Percentiles rank a stretch among this genome's conserved stretches.
These are phyloP conservation scores for Globisporangium iwayamae DNA, from an alignment of 352 stramenopile genomes.

Conservation along the genomic window DNA sequence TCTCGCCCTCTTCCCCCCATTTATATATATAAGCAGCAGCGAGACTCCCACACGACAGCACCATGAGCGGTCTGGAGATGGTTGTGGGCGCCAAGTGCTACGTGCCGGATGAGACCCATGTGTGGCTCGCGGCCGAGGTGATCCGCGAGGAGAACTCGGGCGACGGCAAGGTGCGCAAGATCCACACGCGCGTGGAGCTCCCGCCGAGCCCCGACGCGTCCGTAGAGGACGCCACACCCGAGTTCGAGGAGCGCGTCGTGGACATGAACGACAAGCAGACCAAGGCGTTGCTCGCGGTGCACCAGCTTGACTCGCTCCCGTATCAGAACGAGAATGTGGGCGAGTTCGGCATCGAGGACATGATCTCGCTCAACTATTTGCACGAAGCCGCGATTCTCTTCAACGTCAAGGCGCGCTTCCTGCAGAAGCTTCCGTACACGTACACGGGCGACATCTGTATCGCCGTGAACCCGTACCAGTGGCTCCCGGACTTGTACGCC, in stretches of 20 bases:
- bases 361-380: constrained; percentile 88
- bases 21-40: constrained; percentile 2
- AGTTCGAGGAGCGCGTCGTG: constrained; percentile 56
- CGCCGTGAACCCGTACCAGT: constrained; percentile 96
- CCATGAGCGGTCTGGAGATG: constrained; percentile 48
- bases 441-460: constrained; percentile 97
- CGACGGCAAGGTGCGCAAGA: constrained; percentile 62
- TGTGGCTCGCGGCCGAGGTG: constrained; percentile 80
- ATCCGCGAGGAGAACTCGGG: constrained; percentile 61
- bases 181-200: constrained; percentile 61
- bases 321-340: constrained; percentile 83
- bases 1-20: not conserved
- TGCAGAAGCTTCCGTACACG: constrained; percentile 91
- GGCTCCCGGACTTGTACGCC: constrained; percentile 82
- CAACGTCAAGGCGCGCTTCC: constrained; percentile 86
- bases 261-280: constrained; percentile 73
- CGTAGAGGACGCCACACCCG: constrained; percentile 14
- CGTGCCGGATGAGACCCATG: constrained; percentile 79
- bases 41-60: not conserved
- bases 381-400: constrained; percentile 89
- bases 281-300: constrained; percentile 61
- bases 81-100: constrained; percentile 79
- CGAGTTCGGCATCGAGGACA: constrained; percentile 72
- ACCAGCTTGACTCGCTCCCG: constrained; percentile 73
- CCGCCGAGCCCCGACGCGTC: constrained; percentile 20